A percentile compares a stretch with the other conserved stretches of the same genome.
Evolutionary conservation across 176 grass and related monocot species (phyloP).

Genomic region (Hordeum vulgare): MorexV3_pseudomolecules_assembly NC_058521.1:604902912-604903411

Average conservation of each 20-base stretch:
- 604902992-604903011: neutral
- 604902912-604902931: too few species aligned
- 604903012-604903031: neutral
- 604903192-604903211: slow-evolving; percentile 22
- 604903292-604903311: slow-evolving; percentile 44
- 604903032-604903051: neutral
- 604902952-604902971: neutral
- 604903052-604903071: neutral
- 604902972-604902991: neutral
- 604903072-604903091: neutral
- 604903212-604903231: slow-evolving; percentile 63
- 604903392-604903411: slow-evolving; percentile 8
- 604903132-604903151: neutral
- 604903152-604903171: slow-evolving; percentile 36
- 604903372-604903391: neutral
- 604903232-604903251: slow-evolving; percentile 30
- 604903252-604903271: slow-evolving; percentile 43
- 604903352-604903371: too few species aligned
- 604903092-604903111: neutral
- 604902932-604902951: neutral
- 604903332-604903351: slow-evolving; percentile 25
- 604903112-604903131: neutral
- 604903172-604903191: slow-evolving; percentile 44
- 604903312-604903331: slow-evolving; percentile 57
- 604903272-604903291: slow-evolving; percentile 68